Evolutionary conservation across 2,329 filamentous ascomycete species (phyloP).

Genomic region (Ceratocystiopsis brevicomis): DNA sequence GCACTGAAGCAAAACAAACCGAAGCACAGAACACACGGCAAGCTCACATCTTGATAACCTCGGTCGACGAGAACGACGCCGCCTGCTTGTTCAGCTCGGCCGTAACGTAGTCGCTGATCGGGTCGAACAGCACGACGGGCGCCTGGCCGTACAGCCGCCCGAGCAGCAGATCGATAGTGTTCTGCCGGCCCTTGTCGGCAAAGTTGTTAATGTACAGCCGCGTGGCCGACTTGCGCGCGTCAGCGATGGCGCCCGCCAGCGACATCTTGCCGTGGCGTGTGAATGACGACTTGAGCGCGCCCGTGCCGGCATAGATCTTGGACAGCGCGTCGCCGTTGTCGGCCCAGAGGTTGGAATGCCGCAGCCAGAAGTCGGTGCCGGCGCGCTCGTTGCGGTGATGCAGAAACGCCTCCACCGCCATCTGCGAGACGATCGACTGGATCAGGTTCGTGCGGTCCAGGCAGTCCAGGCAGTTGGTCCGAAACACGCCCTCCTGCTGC

Average conservation of each 20-base stretch:
- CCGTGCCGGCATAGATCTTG: constrained; percentile 90
- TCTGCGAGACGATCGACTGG: constrained; percentile 85
- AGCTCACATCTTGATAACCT: constrained; percentile 50
- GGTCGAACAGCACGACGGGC: constrained; percentile 76
- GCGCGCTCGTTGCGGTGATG: constrained; percentile 50
- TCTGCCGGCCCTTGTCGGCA: constrained; percentile 77
- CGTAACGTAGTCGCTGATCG: constrained; percentile 79
- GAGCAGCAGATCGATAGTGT: constrained; percentile 83
- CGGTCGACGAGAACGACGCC: constrained; percentile 55
- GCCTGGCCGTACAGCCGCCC: constrained; percentile 68
- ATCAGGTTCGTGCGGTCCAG: constrained; percentile 90
- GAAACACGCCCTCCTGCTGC: constrained; percentile 87
- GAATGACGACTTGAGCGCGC: constrained; percentile 86
- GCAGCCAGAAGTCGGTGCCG: constrained; percentile 69
- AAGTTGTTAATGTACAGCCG: constrained; percentile 97
- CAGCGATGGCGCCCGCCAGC: constrained; percentile 78
- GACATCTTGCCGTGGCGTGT: constrained; percentile 94
- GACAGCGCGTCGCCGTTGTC: constrained; percentile 91
- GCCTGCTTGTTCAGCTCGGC: constrained; percentile 50
- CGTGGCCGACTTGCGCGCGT: constrained; percentile 84
- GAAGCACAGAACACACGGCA: background rate
- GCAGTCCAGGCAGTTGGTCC: constrained; percentile 92
- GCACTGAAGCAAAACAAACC: background rate
- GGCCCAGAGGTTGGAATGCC: constrained; percentile 86
- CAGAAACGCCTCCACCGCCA: constrained; percentile 77